Percentiles rank a stretch among this genome's conserved stretches.
These are phyloP conservation scores for Phaeophleospora eucalypticola DNA, from an alignment of 2,329 filamentous ascomycete species.

Conservation along the genomic window DNA sequence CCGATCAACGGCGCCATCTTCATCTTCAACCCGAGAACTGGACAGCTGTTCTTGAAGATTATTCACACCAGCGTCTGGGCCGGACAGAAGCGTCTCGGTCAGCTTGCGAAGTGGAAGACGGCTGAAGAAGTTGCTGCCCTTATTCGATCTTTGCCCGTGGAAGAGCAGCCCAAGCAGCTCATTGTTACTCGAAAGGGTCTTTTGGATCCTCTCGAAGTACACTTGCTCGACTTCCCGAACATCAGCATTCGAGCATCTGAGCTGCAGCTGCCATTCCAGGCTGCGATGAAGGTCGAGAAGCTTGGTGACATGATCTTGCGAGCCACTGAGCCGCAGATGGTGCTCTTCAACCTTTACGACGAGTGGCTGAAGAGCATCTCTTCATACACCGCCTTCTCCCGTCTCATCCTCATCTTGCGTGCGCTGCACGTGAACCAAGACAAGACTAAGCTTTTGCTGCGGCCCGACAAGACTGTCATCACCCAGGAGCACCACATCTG, in stretches of 20 bases:
- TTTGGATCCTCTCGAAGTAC: constrained; percentile 92
- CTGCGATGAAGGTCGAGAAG: constrained; percentile 99
- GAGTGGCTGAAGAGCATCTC: constrained; percentile 99
- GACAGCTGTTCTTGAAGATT: constrained; percentile 96
- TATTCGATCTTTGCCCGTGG: constrained; percentile 89
- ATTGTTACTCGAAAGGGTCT: constrained; percentile 98
- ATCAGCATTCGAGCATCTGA: constrained; percentile 98
- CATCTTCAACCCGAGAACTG: constrained; percentile 99
- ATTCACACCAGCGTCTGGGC: constrained; percentile 99
- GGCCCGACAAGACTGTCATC: constrained; percentile 96
- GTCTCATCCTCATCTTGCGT: constrained; percentile 86
- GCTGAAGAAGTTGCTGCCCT: constrained; percentile 98
- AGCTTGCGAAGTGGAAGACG: constrained; percentile 98
- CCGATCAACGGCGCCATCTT: constrained; percentile 99
- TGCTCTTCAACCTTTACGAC: constrained; percentile 97
- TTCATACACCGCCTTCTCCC: constrained; percentile 96
- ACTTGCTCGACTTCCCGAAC: constrained; percentile 96
- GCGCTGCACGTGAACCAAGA: constrained; percentile 96
- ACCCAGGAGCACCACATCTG: constrained; percentile 99
- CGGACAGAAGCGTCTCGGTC: constrained; percentile 96
- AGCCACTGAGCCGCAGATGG: constrained; percentile 99
- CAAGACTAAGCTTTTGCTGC: constrained; percentile 92
- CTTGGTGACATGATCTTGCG: constrained; percentile 97
- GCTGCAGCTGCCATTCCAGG: constrained; percentile 95
- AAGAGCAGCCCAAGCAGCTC: constrained; percentile 97